Evolutionary conservation across 1,284 basidiomycete genomes (phyloP).

Genomic region (Xanthoconium separans): DNA sequence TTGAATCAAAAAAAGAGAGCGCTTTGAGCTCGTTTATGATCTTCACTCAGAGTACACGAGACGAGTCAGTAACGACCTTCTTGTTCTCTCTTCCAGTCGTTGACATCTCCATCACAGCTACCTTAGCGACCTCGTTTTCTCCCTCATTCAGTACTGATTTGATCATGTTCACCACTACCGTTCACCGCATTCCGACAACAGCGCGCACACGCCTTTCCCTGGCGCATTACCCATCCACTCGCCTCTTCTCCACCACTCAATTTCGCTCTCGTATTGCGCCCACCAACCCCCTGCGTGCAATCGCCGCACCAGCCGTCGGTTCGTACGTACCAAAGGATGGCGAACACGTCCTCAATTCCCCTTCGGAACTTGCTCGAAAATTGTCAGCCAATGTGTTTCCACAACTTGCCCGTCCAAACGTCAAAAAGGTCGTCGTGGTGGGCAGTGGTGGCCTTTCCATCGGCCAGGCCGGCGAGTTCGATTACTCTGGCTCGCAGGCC

Average conservation of each 20-base stretch:
- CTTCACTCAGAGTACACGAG: constrained; percentile 79
- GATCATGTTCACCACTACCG: constrained; percentile 9
- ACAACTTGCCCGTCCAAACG: constrained; percentile 82
- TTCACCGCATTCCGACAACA: constrained; percentile 16
- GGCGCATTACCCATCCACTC: constrained; percentile 21
- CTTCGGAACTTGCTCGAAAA: constrained; percentile 88
- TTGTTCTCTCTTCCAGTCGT: neutral
- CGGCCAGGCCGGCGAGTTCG: constrained; percentile 99
- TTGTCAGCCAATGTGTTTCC: constrained; percentile 91
- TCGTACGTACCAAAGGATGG: constrained; percentile 67
- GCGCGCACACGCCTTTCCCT: constrained; percentile 9
- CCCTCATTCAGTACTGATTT: constrained; percentile 62
- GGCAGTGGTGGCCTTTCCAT: constrained; percentile 97
- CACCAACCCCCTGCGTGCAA: constrained; percentile 52
- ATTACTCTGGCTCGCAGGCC: constrained; percentile 98
- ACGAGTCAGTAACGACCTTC: constrained; percentile 62
- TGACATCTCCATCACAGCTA: constrained; percentile 48
- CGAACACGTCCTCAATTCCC: constrained; percentile 85
- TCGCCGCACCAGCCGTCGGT: constrained; percentile 79
- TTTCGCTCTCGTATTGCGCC: constrained; percentile 31
- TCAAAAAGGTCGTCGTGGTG: constrained; percentile 95
- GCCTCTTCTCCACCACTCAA: constrained; percentile 35
- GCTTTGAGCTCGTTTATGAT: constrained; percentile 61
- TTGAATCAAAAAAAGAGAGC: constrained; percentile 6
- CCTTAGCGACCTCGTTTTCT: constrained; percentile 84